Evolutionary conservation across 192 early-diverging fungal species (phyloP).

Genomic region (Allomyces javanicus): DNA sequence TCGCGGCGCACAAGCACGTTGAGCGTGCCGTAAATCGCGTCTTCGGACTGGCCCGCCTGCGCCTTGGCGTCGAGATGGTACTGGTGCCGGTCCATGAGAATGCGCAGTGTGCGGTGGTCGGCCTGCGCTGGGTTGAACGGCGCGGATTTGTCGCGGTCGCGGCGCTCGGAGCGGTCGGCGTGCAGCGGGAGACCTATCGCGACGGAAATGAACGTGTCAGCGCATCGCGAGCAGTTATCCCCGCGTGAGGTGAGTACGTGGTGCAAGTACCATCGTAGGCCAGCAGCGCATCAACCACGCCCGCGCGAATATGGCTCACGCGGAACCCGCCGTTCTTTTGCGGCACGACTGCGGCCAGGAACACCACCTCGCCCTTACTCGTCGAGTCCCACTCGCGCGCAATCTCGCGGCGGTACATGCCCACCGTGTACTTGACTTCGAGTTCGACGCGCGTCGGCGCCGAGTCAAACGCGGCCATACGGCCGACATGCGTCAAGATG

Average conservation of each 20-base stretch:
- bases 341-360: constrained; percentile 44
- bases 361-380: constrained; percentile 68
- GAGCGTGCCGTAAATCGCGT: constrained; percentile 49
- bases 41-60: constrained; percentile 12
- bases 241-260: no score
- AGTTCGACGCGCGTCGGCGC: constrained; percentile 57
- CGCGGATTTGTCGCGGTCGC: no score
- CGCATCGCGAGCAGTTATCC: no score
- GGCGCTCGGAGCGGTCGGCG: no score
- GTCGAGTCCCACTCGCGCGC: constrained; percentile 69
- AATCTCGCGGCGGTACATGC: constrained; percentile 16
- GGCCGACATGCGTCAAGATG: constrained; percentile 3
- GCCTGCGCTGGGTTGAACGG: neutral
- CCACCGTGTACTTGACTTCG: constrained; percentile 53
- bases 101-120: constrained; percentile 38
- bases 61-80: constrained; percentile 24
- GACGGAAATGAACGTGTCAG: no score
- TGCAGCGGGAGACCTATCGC: no score
- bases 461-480: neutral
- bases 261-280: no score
- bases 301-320: no score
- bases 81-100: constrained; percentile 73
- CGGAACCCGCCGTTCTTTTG: no score
- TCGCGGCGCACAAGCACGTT: constrained; percentile 78
- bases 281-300: no score